Percentiles rank a stretch among this genome's conserved stretches.
Evolutionary conservation across 2,329 filamentous ascomycete species (phyloP).

Genomic region (Pyricularia sp.): DNA sequence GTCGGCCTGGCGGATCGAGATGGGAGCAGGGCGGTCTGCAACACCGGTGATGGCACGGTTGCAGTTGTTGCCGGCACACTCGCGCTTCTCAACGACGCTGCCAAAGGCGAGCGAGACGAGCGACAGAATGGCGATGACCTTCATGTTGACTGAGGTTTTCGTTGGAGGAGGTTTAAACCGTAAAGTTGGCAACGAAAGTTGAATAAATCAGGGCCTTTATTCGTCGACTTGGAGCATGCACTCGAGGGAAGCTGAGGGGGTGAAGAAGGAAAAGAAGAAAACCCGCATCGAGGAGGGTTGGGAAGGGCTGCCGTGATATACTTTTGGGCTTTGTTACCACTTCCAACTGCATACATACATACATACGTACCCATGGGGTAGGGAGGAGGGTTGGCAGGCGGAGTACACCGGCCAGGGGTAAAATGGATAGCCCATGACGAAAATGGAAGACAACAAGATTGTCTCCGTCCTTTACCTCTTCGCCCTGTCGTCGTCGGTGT

Average conservation of each 20-base stretch:
- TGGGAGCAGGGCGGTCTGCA: constrained; percentile 20
- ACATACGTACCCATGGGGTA: neutral
- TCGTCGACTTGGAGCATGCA: neutral
- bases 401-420: neutral
- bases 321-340: neutral
- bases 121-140: constrained; percentile 24
- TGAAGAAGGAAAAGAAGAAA: neutral
- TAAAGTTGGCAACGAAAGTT: neutral
- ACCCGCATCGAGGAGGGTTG: neutral
- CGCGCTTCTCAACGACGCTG: constrained; percentile 20
- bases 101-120: constrained; percentile 23
- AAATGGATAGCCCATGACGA: neutral
- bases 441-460: neutral
- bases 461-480: neutral
- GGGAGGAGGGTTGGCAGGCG: neutral
- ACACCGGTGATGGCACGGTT: constrained; percentile 32
- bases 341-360: neutral
- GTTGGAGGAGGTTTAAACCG: constrained; percentile 3
- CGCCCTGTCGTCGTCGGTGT: neutral
- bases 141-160: constrained; percentile 21
- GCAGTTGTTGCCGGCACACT: constrained; percentile 31
- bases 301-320: neutral
- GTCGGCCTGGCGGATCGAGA: constrained; percentile 23
- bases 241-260: constrained; percentile 1
- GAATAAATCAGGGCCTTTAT: neutral